Evolutionary conservation across 31 red algal genomes (phyloP).

Genomic region (Porphyra umbilicalis): DNA sequence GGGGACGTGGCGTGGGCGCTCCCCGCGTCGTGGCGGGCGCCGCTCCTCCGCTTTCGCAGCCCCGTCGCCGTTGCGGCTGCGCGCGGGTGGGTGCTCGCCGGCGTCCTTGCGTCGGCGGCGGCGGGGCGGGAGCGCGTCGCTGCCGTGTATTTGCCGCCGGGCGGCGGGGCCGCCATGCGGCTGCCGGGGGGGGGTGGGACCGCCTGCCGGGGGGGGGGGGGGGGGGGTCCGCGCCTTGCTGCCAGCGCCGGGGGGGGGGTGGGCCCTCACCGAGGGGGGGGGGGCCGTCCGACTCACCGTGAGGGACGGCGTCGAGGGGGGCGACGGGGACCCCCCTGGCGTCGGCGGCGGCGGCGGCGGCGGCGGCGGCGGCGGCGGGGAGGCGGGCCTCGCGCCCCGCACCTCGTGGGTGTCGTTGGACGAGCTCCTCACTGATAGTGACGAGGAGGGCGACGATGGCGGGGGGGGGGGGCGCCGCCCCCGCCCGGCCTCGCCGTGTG

Average conservation of each 20-base stretch:
- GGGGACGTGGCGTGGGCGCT: neutral
- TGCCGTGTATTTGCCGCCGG: neutral
- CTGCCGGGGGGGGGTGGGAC: neutral
- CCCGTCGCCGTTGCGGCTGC: neutral
- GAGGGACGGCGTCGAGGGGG: neutral
- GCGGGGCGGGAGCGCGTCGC: neutral
- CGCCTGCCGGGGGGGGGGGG: neutral
- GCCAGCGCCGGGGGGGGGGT: neutral
- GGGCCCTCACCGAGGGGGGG: neutral
- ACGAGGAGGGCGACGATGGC: neutral
- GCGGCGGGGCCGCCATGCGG: neutral
- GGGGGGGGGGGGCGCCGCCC: neutral
- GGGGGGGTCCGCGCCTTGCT: neutral
- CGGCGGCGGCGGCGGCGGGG: neutral
- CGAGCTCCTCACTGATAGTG: neutral
- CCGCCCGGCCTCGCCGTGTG: neutral
- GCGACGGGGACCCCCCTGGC: too few species aligned
- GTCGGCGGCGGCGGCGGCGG: neutral
- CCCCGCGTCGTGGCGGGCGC: neutral
- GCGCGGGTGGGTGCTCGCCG: neutral
- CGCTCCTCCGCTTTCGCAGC: neutral
- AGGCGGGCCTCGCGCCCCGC: neutral
- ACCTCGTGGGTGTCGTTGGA: neutral
- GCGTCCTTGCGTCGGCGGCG: neutral
- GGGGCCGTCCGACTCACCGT: neutral